A percentile compares a stretch with the other conserved stretches of the same genome.
These are phyloP conservation scores for Microsporum canis DNA, from an alignment of 2,329 filamentous ascomycete genomes.

Conservation along the genomic window DNA sequence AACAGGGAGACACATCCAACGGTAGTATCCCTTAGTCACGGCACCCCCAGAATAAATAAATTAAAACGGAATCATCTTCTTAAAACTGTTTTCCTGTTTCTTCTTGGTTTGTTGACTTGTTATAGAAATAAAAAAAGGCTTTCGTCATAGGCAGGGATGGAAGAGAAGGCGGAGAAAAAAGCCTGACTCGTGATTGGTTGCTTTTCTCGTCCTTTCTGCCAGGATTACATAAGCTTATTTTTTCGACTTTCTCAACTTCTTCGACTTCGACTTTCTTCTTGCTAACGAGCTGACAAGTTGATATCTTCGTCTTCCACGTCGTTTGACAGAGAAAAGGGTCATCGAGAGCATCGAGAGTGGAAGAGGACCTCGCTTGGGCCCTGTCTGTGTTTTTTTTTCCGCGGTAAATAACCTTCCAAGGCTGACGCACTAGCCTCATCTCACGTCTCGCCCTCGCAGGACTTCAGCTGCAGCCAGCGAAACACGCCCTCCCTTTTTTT, in stretches of 20 bases:
- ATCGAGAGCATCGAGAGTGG: not conserved
- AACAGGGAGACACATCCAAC: not conserved
- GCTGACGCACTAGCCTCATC: conserved; percentile 3
- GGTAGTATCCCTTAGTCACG: not conserved
- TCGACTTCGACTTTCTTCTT: not conserved
- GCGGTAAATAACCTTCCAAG: conserved; percentile 3
- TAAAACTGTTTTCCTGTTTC: not conserved
- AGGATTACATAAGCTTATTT: not conserved
- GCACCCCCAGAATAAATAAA: no score
- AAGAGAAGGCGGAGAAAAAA: not conserved
- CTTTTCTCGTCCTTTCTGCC: not conserved
- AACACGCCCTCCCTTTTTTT: not conserved
- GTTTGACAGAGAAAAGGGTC: not conserved
- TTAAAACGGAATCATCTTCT: no score
- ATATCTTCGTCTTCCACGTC: not conserved
- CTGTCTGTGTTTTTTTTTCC: not conserved
- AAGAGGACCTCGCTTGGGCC: not conserved
- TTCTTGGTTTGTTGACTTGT: not conserved
- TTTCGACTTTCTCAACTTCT: not conserved
- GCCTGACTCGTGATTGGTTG: not conserved
- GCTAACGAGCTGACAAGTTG: not conserved
- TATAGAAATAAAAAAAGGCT: not conserved
- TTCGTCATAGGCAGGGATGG: not conserved
- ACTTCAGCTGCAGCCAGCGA: not conserved
- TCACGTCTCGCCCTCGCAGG: not conserved